These are phyloP conservation scores for Colletotrichum viniferum DNA, from an alignment of 2,329 filamentous ascomycete genomes.

Conservation along the genomic window DNA sequence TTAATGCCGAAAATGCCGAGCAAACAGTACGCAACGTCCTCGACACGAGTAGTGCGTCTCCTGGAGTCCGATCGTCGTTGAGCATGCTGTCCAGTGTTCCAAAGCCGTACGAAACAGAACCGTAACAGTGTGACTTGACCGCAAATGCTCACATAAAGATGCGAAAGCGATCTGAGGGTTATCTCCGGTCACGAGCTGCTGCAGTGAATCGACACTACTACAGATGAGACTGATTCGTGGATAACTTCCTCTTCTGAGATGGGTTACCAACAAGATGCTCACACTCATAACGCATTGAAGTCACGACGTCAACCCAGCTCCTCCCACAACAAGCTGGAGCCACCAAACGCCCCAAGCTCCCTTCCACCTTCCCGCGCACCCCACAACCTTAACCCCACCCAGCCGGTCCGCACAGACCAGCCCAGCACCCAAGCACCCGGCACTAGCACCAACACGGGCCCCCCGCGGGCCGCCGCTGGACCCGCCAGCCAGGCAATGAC, in stretches of 20 bases:
- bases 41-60: conserved; percentile 22
- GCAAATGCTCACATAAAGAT: too few species aligned
- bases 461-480: not conserved
- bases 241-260: too few species aligned
- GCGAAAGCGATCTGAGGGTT: too few species aligned
- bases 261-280: too few species aligned
- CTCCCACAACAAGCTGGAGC: rapidly evolving
- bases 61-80: not conserved
- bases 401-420: not conserved
- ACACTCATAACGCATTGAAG: too few species aligned
- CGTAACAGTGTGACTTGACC: too few species aligned
- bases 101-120: too few species aligned
- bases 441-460: not conserved
- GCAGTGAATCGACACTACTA: too few species aligned
- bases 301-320: not conserved
- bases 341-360: not conserved
- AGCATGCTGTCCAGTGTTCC: too few species aligned
- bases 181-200: too few species aligned
- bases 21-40: conserved; percentile 30
- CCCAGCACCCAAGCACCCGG: not conserved
- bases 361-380: not conserved
- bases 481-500: not conserved
- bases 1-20: conserved; percentile 30
- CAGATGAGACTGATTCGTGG: too few species aligned
- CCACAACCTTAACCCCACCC: not conserved